Base-by-base conservation (phyloP, 106 monocot species). In the Amphibolis antarctica region DNA sequence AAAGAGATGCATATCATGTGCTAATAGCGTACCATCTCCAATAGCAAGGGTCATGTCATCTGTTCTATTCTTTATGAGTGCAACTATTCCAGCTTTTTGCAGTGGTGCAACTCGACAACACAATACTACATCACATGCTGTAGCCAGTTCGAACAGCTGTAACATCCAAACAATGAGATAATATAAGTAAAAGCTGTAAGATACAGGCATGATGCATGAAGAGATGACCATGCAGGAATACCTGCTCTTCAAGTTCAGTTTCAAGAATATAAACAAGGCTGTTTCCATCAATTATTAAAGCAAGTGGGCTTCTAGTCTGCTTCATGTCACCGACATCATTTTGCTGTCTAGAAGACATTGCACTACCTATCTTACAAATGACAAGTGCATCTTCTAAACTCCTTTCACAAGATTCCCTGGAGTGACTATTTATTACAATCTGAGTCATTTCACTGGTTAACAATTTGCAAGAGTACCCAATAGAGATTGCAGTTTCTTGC, bases 401-500 rank as follows among this genome's bases (percentile, higher is more conserved):
- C 61, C 73, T 82, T 45, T 69, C 75, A 66, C 83, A 81, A 0
- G 76, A 68, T 28, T 86, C 96, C 69, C 70, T 82, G 0, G 96
- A 96, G 62, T 73, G 66, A 43, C 77, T 84, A 62, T 96, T 96
- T 55, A 96, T 84, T 14, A 84, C 66, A 47, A 96, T 90, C 66
- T 84, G 77, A 18, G 60, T 84, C 96, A 90, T 96, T 18, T 80
- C 79, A 23, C 31, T 64, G 18, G 84, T 80, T 30, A 96, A 59
- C 18, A 96, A 86, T 66, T 76, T 96, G 62, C 89, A 89, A 17
- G 96, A 96, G 68, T 80, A 84, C 18, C 89, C 96, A 50, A 96
- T 96, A 22, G 96, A 96, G 69, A 90, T 86, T 29, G 98, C 98
- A 49, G 98, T 98, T 77, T 98, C 90, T 70, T 91, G 90, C 71